These are phyloP conservation scores for Cardamine chenopodiifolia DNA, from an alignment of 345 rosid species.

Conservation along the genomic window DNA sequence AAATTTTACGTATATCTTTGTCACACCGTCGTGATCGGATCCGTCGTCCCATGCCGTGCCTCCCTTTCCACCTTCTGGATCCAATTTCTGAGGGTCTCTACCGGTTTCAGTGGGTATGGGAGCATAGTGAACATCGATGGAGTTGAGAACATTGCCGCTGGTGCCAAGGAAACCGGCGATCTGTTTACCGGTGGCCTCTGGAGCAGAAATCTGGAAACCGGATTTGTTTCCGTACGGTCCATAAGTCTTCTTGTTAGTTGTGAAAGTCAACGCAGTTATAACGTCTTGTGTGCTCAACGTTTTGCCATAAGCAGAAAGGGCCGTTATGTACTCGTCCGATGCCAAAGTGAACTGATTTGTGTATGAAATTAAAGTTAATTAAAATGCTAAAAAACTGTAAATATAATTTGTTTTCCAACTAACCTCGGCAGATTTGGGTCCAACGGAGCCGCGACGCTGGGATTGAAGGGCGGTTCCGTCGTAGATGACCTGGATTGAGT, in stretches of 20 bases:
- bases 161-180: conserved; percentile 39
- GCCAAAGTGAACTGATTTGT: conserved; percentile 30
- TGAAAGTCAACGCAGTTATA: conserved; percentile 36
- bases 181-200: conserved; percentile 30
- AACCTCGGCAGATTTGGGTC: conserved; percentile 37
- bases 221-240: conserved; percentile 42
- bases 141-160: conserved; percentile 34
- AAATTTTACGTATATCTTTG: conserved; percentile 9
- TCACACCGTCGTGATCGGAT: conserved; percentile 35
- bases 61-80: conserved; percentile 33
- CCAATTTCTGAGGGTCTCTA: conserved; percentile 8
- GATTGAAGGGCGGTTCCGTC: conserved; percentile 38
- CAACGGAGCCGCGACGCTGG: conserved; percentile 37
- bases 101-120: conserved; percentile 11
- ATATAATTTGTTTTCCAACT: background rate
- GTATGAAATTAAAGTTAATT: background rate
- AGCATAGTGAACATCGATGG: conserved; percentile 41
- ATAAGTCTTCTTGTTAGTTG: conserved; percentile 31
- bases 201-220: conserved; percentile 37
- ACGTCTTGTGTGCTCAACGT: conserved; percentile 21
- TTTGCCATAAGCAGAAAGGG: conserved; percentile 31
- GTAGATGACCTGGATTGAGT: conserved; percentile 40
- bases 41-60: conserved; percentile 40
- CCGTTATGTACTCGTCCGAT: conserved; percentile 42
- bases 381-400: background rate